phyloP scores from a whole-genome alignment of 2,329 filamentous ascomycete species.

The Conoideocrella luteorostrata region DNA sequence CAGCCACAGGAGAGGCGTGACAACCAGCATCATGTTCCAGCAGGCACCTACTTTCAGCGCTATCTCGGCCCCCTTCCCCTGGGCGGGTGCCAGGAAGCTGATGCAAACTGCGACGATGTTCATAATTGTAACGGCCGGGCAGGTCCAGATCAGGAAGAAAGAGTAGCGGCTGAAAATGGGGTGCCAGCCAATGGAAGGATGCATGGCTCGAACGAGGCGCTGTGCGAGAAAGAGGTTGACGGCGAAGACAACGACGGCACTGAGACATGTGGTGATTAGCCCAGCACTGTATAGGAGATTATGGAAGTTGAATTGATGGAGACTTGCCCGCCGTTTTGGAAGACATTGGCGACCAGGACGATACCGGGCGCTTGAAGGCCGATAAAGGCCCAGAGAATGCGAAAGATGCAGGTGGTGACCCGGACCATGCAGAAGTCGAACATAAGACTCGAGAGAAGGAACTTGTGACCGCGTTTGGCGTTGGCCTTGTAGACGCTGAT shows the following conservation, averaged over 20 bases:
- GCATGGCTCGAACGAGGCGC: slow-evolving; percentile 31
- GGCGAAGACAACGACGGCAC: slow-evolving; percentile 27
- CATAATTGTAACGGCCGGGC: slow-evolving; percentile 22
- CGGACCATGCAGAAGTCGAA: slow-evolving; percentile 32
- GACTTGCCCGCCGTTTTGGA: slow-evolving; percentile 28
- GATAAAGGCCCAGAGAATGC: slow-evolving; percentile 28
- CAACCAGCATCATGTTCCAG: slow-evolving; percentile 17
- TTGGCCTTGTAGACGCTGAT: slow-evolving; percentile 22
- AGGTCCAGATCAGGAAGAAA: slow-evolving; percentile 20
- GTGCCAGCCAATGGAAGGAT: slow-evolving; percentile 30
- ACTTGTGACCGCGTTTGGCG: slow-evolving; percentile 28
- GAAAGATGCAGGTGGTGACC: slow-evolving; percentile 25
- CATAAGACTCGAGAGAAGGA: slow-evolving; percentile 27
- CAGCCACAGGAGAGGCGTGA: slow-evolving; percentile 17
- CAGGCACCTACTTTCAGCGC: slow-evolving; percentile 15
- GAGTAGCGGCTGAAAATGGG: slow-evolving; percentile 17
- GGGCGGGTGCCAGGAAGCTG: slow-evolving; percentile 13
- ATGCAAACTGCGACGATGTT: slow-evolving; percentile 24
- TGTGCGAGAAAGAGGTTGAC: slow-evolving; percentile 33
- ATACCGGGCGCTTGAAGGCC: slow-evolving; percentile 16
- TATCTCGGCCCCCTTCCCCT: slow-evolving; percentile 2
- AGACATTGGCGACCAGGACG: slow-evolving; percentile 27
- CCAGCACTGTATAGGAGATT: background rate
- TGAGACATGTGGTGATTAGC: slow-evolving; percentile 3
- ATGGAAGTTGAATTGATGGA: background rate